These are phyloP conservation scores for Hirsutella minnesotensis DNA, from an alignment of 2,329 filamentous ascomycete genomes.

Conservation along the genomic window DNA sequence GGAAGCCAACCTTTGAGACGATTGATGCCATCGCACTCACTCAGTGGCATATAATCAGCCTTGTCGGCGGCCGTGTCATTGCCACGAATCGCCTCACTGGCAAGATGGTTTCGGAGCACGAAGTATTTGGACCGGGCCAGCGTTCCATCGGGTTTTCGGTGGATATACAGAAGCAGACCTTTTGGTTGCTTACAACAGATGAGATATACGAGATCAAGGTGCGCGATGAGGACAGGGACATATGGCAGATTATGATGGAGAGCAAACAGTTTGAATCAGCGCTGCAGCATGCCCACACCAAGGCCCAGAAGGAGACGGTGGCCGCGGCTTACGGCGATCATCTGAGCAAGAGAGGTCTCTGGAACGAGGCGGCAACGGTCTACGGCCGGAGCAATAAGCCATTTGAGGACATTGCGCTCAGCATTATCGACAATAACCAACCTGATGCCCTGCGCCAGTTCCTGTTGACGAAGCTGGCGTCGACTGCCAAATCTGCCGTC, in stretches of 20 bases:
- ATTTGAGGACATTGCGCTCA: slow-evolving; percentile 89
- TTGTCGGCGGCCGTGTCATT: slow-evolving; percentile 73
- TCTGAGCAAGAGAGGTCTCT: slow-evolving; percentile 70
- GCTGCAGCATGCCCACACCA: slow-evolving; percentile 69
- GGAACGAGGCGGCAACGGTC: slow-evolving; percentile 72
- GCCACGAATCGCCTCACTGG: slow-evolving; percentile 82
- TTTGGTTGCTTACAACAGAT: slow-evolving; percentile 85
- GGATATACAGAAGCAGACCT: slow-evolving; percentile 90
- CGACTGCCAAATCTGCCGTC: slow-evolving; percentile 66
- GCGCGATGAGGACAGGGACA: slow-evolving; percentile 78
- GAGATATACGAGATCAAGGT: slow-evolving; percentile 93
- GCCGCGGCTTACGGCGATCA: slow-evolving; percentile 87
- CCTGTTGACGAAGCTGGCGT: slow-evolving; percentile 69
- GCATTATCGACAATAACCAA: slow-evolving; percentile 81
- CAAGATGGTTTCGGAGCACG: slow-evolving; percentile 75
- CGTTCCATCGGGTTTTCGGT: slow-evolving; percentile 73
- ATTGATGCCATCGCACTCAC: slow-evolving; percentile 76
- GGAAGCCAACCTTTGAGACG: slow-evolving; percentile 54
- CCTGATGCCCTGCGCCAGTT: slow-evolving; percentile 87
- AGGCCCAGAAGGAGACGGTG: slow-evolving; percentile 77
- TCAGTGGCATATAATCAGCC: slow-evolving; percentile 81
- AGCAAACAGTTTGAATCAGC: slow-evolving; percentile 82
- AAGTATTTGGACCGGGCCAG: slow-evolving; percentile 69
- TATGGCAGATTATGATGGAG: slow-evolving; percentile 89
- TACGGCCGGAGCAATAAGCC: slow-evolving; percentile 95